phyloP scores from a whole-genome alignment of 352 stramenopile genomes.

The Phytophthora lateralis region DNA sequence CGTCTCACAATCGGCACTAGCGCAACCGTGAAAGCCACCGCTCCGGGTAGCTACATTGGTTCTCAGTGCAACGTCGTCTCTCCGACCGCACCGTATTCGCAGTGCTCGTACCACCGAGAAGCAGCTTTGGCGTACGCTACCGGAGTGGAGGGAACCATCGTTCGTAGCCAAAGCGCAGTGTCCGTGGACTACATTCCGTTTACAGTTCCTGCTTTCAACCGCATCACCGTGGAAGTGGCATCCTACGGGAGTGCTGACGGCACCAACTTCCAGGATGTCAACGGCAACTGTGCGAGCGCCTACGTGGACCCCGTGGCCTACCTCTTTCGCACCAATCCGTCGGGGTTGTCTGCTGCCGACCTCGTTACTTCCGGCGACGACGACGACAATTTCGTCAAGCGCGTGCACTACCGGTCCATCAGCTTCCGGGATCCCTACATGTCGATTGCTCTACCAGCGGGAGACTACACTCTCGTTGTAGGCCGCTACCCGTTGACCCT shows the following conservation, averaged over 20 bases:
- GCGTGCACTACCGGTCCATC: slow-evolving; percentile 52
- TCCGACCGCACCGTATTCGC: slow-evolving; percentile 41
- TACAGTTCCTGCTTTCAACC: slow-evolving; percentile 47
- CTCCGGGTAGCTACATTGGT: slow-evolving; percentile 64
- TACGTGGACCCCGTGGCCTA: slow-evolving; percentile 75
- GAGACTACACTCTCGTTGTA: slow-evolving; percentile 64
- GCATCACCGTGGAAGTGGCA: slow-evolving; percentile 61
- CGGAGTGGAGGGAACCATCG: slow-evolving; percentile 60
- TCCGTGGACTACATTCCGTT: slow-evolving; percentile 72
- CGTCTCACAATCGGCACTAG: slow-evolving; percentile 56
- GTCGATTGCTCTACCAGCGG: slow-evolving; percentile 53
- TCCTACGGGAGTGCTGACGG: slow-evolving; percentile 56
- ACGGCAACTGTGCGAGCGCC: slow-evolving; percentile 59
- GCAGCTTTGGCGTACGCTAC: slow-evolving; percentile 34
- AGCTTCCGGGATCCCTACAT: slow-evolving; percentile 81
- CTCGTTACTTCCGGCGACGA: slow-evolving; percentile 63
- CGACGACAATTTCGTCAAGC: slow-evolving; percentile 63
- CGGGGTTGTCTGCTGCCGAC: slow-evolving; percentile 41
- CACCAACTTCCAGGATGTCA: slow-evolving; percentile 56
- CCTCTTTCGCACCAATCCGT: slow-evolving; percentile 50
- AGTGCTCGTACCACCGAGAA: slow-evolving; percentile 67
- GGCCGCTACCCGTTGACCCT: slow-evolving; percentile 71
- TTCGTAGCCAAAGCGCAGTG: slow-evolving; percentile 42
- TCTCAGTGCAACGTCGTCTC: slow-evolving; percentile 49
- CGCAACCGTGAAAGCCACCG: slow-evolving; percentile 32